Evolutionary conservation across 495 filamentous ascomycete species (phyloP).

Genomic region (Talaromyces proteolyticus): DNA sequence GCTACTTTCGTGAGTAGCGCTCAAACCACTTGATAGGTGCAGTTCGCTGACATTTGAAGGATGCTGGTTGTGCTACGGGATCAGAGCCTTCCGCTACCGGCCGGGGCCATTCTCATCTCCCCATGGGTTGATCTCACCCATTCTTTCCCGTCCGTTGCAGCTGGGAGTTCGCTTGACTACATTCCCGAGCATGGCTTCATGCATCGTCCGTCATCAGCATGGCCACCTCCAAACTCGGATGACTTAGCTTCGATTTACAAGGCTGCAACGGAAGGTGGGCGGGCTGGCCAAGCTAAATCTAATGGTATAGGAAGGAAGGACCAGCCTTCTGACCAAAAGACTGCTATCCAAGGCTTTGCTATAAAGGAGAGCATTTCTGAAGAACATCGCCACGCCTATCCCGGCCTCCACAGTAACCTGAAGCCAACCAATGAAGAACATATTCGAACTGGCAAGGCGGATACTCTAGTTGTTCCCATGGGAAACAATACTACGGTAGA

Average conservation of each 20-base stretch:
- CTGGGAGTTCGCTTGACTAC: slow-evolving; percentile 71
- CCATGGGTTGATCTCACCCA: slow-evolving; percentile 95
- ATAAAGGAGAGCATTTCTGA: slow-evolving; percentile 20
- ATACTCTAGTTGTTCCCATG: slow-evolving; percentile 49
- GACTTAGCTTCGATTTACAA: slow-evolving; percentile 47
- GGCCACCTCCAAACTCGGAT: slow-evolving; percentile 86
- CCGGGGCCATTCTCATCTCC: slow-evolving; percentile 83
- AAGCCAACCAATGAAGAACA: slow-evolving; percentile 17
- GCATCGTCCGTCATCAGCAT: slow-evolving; percentile 73
- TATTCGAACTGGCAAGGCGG: slow-evolving; percentile 20
- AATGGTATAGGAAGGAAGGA: slow-evolving; percentile 8
- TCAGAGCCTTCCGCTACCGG: slow-evolving; percentile 72
- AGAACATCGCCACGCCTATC: slow-evolving; percentile 21
- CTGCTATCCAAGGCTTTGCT: slow-evolving; percentile 36
- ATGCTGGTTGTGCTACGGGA: slow-evolving; percentile 79
- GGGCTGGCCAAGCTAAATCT: slow-evolving; percentile 17
- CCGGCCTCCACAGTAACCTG: slow-evolving; percentile 23
- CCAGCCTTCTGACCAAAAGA: slow-evolving; percentile 19
- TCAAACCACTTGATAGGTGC: neutral
- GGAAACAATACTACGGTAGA: slow-evolving; percentile 64
- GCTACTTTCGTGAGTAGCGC: slow-evolving; percentile 53
- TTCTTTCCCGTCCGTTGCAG: slow-evolving; percentile 82
- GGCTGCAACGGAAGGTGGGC: slow-evolving; percentile 24
- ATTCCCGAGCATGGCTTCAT: slow-evolving; percentile 83
- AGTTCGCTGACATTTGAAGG: slow-evolving; percentile 24